A percentile compares a stretch with the other conserved stretches of the same genome.
Conservation (phyloP, 345 rosid species). For the Eucalyptus caleyi region DNA sequence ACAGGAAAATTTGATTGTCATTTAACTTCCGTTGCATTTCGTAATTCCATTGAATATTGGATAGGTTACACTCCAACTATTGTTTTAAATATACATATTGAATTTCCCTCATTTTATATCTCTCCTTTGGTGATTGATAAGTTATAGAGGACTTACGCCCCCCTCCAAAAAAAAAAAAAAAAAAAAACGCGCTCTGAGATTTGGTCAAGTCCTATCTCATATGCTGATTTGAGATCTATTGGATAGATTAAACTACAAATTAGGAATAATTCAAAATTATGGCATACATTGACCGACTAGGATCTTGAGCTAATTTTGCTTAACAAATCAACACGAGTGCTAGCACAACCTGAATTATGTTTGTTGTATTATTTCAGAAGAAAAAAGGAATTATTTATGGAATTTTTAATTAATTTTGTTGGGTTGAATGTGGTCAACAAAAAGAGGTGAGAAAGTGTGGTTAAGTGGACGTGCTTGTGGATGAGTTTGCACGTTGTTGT, state of each 20-base stretch:
- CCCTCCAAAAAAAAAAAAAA: background rate
- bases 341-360: background rate
- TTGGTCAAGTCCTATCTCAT: background rate
- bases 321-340: background rate
- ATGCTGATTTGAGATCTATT: background rate
- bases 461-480: background rate
- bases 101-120: background rate
- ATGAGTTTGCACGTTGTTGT: background rate
- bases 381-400: background rate
- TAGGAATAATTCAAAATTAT: background rate
- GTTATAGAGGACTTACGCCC: background rate
- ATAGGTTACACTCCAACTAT: background rate
- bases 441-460: background rate
- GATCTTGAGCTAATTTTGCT: background rate
- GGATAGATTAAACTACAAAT: background rate
- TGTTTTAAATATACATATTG: background rate
- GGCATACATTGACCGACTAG: background rate
- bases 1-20: background rate
- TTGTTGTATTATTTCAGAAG: background rate
- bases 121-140: background rate
- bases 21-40: background rate
- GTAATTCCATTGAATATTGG: background rate
- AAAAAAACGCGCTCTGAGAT: background rate
- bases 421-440: background rate
- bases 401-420: background rate